Evolutionary conservation across 345 rosid genomes (phyloP).

Genomic region (Eucalyptus fibrosa): DNA sequence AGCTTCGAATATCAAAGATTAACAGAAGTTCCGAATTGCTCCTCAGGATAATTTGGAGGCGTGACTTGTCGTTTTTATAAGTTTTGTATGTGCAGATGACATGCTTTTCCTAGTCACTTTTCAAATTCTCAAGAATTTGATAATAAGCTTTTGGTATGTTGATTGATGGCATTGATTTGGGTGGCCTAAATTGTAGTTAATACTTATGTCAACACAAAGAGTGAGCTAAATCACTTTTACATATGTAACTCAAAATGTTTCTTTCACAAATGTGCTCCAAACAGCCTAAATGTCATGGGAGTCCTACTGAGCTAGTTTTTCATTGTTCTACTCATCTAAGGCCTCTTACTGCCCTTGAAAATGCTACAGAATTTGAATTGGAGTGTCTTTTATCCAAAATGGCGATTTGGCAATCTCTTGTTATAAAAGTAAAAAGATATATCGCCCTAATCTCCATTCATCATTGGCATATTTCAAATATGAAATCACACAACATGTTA

Average conservation of each 20-base stretch:
- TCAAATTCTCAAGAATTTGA: too few species aligned
- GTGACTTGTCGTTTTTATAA: background rate
- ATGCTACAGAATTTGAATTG: too few species aligned
- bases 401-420: background rate
- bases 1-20: background rate
- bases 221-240: background rate
- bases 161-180: too few species aligned
- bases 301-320: background rate
- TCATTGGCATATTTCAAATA: too few species aligned
- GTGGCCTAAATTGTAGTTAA: too few species aligned
- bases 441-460: too few species aligned
- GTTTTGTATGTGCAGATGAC: background rate
- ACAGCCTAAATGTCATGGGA: background rate
- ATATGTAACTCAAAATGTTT: too few species aligned
- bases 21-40: background rate
- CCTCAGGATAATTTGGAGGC: background rate
- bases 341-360: background rate
- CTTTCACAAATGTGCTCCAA: too few species aligned
- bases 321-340: background rate
- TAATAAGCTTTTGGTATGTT: too few species aligned
- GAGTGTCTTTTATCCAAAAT: background rate
- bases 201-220: too few species aligned
- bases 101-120: background rate
- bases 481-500: too few species aligned
- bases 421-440: too few species aligned